phyloP scores from a whole-genome alignment of 2,329 filamentous ascomycete genomes.

The Raffaelea arxii region DNA sequence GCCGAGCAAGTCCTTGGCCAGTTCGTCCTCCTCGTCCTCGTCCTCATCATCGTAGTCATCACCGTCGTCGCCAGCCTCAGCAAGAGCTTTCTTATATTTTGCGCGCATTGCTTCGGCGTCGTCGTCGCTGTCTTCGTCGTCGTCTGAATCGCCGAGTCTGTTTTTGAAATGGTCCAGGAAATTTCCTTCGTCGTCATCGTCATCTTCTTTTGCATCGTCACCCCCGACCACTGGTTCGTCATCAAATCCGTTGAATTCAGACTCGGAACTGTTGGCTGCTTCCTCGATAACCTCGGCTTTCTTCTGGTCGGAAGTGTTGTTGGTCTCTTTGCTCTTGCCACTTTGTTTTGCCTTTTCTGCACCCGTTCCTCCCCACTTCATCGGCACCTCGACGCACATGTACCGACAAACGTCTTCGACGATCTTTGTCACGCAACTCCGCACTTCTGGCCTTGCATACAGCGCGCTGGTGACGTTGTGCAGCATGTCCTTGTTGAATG shows the following conservation, averaged over 20 bases:
- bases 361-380: conserved; percentile 23
- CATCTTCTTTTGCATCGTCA: conserved; percentile 25
- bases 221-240: conserved; percentile 2
- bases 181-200: not conserved
- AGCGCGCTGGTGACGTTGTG: conserved; percentile 52
- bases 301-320: conserved; percentile 16
- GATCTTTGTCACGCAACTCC: conserved; percentile 37
- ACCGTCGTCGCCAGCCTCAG: not conserved
- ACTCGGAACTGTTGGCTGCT: not conserved
- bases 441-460: conserved; percentile 42
- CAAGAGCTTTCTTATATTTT: conserved; percentile 3
- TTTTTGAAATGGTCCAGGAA: conserved; percentile 7
- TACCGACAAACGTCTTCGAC: conserved; percentile 37
- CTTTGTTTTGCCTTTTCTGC: conserved; percentile 17
- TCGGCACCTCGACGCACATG: conserved; percentile 37
- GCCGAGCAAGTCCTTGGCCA: conserved; percentile 6
- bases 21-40: conserved; percentile 1
- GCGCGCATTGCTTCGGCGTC: not conserved
- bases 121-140: conserved; percentile 12
- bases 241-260: not conserved
- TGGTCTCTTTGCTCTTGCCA: not conserved
- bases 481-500: conserved; percentile 37
- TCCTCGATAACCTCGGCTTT: conserved; percentile 17
- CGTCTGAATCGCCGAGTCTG: conserved; percentile 9
- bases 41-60: not conserved